Evolutionary conservation across 179 eudicot genomes (phyloP), one percentile per base, ranked within the genome.

Genomic region (Nepenthes alata): DNA sequence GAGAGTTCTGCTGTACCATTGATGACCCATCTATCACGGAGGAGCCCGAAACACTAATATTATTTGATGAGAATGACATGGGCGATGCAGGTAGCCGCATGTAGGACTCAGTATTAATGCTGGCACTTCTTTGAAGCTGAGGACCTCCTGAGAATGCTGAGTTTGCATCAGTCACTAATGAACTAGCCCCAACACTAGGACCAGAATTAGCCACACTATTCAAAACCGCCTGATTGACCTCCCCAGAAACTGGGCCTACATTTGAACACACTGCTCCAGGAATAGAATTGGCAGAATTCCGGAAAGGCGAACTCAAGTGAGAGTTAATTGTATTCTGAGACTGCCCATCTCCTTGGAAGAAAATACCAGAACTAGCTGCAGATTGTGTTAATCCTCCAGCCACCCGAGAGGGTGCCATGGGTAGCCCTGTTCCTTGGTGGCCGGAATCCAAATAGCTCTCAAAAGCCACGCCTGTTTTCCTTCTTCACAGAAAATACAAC

Each of bases 111-210:
- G 78, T 85, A 58, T 86, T 91, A 52, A 83, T 69, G 79, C 98
- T 91, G 37, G 95, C 81, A 79, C 95, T 89, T 77, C 96, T 81
- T 70, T 89, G 98, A 50, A 91, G 78, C 71, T 80, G 83, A 4
- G 91, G 86, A 37, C 98, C 98, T 41, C 89, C 93, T 34, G 96
- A 86, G 75, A 91, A 88, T 53, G 77, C 81, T 3, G 98, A 91
- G 66, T 89, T 91, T 58, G 98, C 96, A 83, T 89, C 96, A 59
- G 98, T 89, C 6, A 91, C 98, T 75, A 89, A 72, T 14, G 98
- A 91, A 73, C 96, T 91, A 39, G 91, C 95, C 57, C 95, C 95
- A 63, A 83, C 82, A 77, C 95, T 90, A 2, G 90, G 90, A 36
- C 88, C 96, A 2, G 96, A 84, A 72, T 69, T 81, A 10, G 77